Percentiles rank a stretch among this genome's conserved stretches.
Conservation (phyloP, 2,329 filamentous ascomycete genomes). For the Fusarium sp. region DNA sequence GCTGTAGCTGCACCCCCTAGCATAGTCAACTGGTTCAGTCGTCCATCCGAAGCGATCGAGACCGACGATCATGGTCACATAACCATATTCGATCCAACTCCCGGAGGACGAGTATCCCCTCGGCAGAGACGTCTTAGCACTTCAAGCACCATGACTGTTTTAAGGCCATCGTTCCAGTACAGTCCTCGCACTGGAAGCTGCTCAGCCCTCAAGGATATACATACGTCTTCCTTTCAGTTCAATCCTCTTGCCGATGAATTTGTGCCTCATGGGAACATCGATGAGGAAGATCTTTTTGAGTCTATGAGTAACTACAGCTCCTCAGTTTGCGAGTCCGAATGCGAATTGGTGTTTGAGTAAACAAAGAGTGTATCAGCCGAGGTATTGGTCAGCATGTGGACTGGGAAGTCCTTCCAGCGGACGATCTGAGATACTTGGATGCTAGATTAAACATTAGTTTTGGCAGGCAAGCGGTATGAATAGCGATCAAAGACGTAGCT, state of each 20-base stretch:
- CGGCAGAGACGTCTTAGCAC: background rate
- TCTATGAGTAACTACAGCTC: conserved; percentile 1
- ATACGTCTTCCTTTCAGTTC: background rate
- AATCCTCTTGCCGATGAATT: conserved; percentile 8
- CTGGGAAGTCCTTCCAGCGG: background rate
- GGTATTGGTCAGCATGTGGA: background rate
- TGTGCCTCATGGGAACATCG: background rate
- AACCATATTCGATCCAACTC: conserved; percentile 13
- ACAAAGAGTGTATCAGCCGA: background rate
- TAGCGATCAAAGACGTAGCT: conserved; percentile 13
- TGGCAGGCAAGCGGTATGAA: conserved; percentile 12
- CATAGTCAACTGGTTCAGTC: background rate
- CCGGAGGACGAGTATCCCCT: conserved; percentile 1
- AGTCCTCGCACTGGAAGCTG: background rate
- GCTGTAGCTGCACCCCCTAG: background rate
- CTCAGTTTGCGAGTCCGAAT: background rate
- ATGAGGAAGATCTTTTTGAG: conserved; percentile 11
- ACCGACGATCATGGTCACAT: background rate
- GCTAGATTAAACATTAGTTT: background rate
- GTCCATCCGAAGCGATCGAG: background rate
- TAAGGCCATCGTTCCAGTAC: background rate
- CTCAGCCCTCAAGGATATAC: background rate
- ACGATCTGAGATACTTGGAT: background rate
- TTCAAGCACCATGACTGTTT: background rate
- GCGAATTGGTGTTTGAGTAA: background rate